These are phyloP conservation scores for Mangifera indica DNA, from an alignment of 345 rosid species.

Conservation along the genomic window DNA sequence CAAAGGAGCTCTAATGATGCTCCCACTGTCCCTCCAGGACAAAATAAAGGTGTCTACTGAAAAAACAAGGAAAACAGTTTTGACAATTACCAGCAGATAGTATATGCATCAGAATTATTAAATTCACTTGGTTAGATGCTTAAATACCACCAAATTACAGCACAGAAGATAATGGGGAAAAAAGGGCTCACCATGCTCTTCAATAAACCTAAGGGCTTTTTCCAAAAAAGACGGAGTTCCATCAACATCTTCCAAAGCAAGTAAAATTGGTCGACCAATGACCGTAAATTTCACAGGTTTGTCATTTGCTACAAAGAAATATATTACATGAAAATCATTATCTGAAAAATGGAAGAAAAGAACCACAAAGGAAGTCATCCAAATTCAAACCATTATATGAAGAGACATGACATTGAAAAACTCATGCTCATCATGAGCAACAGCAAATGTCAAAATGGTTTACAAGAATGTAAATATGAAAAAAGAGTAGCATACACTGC, in stretches of 20 bases:
- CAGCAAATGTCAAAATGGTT: background rate
- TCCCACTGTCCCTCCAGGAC: background rate
- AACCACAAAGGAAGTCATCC: slow-evolving; percentile 14
- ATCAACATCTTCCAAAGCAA: slow-evolving; percentile 95
- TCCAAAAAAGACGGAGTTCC: slow-evolving; percentile 98
- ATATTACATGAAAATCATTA: slow-evolving; percentile 13
- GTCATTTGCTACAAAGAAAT: slow-evolving; percentile 51
- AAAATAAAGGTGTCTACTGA: background rate
- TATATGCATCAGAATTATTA: background rate
- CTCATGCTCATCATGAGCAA: background rate
- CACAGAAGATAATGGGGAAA: background rate
- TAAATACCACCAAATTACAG: background rate
- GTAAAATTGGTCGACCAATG: slow-evolving; percentile 79
- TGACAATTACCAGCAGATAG: background rate
- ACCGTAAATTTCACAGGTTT: slow-evolving; percentile 55
- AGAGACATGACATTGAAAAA: background rate
- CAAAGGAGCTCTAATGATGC: background rate
- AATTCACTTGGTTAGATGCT: background rate
- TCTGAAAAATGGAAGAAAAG: slow-evolving; percentile 10
- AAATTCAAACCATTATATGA: background rate
- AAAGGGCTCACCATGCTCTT: slow-evolving; percentile 70
- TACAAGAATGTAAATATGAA: background rate
- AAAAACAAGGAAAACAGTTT: background rate
- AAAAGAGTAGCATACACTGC: slow-evolving; percentile 34
- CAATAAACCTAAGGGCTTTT: slow-evolving; percentile 89